Evolutionary conservation across 768 basidiomycete species (phyloP), one percentile per base, ranked within the genome.

Genomic region (Chiua virens): DNA sequence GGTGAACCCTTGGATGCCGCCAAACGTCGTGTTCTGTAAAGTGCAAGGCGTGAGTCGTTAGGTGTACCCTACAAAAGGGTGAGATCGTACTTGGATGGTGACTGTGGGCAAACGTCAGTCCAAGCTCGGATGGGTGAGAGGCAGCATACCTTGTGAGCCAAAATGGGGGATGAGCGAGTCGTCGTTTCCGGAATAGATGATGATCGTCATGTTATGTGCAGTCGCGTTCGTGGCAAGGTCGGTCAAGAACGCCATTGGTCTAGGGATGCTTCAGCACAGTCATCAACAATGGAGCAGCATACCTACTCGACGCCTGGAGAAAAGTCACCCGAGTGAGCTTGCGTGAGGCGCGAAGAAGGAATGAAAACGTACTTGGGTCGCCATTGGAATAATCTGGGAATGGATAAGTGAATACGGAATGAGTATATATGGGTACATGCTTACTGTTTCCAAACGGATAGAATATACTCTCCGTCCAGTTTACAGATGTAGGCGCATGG

Each of bases 1-100:
- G 4, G 83, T 82, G 64, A 90, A 90, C 4, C 88, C 88, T 66
- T 81, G 85, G 38, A 83, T 82, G 7, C 86, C 87, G 22, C 86
- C 87, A 56, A 89, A 90, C 1, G 88, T 88, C 22, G 86, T 87
- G 58, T 90, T 90, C 84, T 88, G 45, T 0, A 39, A 28, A 49
- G 45, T 38, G 17, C 1, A 17, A 42, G 21, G 5, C 28, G 30
- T 57, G 30, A 48, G 52, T 43, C 5, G 17, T 30, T 5, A 28
- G 21, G 17, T 17, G 5, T 32, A n/a, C 32, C 15, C 18, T 4
- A 11, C 28, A 28, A 13, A 11, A 42, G 32, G 14, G 6, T 37
- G 49, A 53, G 50, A 59, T 55, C 63, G 38, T 32, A 79, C 81
- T 65, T 82, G 82, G 23, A 85, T 85, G 13, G 77, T 73, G 36